phyloP scores from a whole-genome alignment of 257 asterid species.

The Nicotiana paniculata region DNA sequence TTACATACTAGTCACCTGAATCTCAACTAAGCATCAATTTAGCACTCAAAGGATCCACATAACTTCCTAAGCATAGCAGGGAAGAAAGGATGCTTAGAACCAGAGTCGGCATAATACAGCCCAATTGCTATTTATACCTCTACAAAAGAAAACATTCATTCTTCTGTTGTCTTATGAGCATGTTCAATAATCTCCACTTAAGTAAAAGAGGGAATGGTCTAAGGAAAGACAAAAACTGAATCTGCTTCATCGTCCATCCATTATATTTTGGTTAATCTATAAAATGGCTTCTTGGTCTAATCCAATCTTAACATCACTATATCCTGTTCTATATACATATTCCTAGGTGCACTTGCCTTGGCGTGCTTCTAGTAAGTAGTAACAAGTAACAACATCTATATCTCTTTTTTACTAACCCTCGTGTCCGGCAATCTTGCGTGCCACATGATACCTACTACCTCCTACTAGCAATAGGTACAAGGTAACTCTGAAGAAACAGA shows the following conservation, averaged over 20 bases:
- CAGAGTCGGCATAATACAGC: not conserved
- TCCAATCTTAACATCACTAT: not conserved
- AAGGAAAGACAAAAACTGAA: not conserved
- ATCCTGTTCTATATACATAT: not conserved
- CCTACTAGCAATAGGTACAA: no score
- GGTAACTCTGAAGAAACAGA: no score
- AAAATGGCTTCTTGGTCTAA: not conserved
- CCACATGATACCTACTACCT: no score
- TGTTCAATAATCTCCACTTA: not conserved
- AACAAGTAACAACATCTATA: not conserved
- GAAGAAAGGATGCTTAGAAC: not conserved
- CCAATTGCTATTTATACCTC: not conserved
- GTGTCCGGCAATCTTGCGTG: no score
- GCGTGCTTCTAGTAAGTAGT: not conserved
- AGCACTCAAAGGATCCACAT: not conserved
- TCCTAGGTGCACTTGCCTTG: not conserved
- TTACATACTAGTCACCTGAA: not conserved
- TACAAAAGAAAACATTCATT: not conserved
- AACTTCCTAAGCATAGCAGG: not conserved
- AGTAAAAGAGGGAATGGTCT: not conserved
- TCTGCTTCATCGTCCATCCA: not conserved
- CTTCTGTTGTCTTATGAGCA: not conserved
- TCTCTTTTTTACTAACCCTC: no score
- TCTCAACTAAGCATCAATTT: not conserved
- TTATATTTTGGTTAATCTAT: not conserved